Evolutionary conservation across 108 stramenopile species (phyloP).

Genomic region (Cyclotella baltica): DNA sequence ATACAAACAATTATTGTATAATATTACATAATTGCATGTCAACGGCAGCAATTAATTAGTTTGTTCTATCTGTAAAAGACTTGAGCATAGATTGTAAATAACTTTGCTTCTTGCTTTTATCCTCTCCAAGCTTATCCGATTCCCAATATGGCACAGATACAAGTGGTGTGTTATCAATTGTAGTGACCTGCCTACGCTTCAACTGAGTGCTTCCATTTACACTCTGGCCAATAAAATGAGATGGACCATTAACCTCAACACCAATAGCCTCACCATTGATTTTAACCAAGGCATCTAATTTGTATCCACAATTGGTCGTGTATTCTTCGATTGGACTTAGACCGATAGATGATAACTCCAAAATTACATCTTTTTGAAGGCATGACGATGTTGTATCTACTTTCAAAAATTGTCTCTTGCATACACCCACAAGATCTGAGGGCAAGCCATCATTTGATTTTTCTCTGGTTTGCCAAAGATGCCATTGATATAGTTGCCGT

Average conservation of each 20-base stretch:
- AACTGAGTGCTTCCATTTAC: neutral
- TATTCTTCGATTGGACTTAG: neutral
- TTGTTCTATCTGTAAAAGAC: neutral
- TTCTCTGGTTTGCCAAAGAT: neutral
- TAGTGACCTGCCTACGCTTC: neutral
- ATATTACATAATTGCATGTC: too few species aligned
- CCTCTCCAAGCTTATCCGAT: neutral
- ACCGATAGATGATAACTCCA: neutral
- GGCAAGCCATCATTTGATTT: neutral
- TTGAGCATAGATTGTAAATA: neutral
- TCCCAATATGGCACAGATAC: neutral
- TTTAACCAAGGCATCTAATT: neutral
- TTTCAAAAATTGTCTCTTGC: neutral
- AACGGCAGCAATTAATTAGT: too few species aligned
- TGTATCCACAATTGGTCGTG: neutral
- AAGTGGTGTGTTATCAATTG: neutral
- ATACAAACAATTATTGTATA: too few species aligned
- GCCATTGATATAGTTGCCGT: constrained; percentile 15
- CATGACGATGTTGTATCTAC: neutral
- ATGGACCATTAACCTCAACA: neutral
- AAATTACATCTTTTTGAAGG: neutral
- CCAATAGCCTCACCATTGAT: neutral
- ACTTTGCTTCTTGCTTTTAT: neutral
- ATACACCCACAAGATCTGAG: neutral
- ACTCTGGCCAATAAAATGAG: neutral